phyloP scores from a whole-genome alignment of 2,329 filamentous ascomycete species.

The Hypoxylon rubiginosum region DNA sequence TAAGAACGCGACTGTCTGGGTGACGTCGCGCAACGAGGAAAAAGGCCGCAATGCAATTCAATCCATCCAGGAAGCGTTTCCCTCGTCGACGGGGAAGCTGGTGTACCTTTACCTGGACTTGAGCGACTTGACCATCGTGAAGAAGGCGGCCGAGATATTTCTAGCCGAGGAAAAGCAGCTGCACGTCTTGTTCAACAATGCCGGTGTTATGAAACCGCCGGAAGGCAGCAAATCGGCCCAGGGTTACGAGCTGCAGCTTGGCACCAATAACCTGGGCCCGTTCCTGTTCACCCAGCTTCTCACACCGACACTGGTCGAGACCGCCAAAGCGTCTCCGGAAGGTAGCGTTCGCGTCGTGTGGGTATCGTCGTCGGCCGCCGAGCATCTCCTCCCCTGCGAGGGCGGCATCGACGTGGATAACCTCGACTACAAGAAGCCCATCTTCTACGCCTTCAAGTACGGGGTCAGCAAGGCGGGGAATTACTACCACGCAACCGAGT shows the following conservation, averaged over 20 bases:
- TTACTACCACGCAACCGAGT: constrained; percentile 50
- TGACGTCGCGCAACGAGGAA: constrained; percentile 41
- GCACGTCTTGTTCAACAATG: constrained; percentile 58
- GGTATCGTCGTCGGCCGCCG: constrained; percentile 49
- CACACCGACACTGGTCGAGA: constrained; percentile 44
- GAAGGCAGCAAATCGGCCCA: constrained; percentile 53
- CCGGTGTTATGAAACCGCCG: constrained; percentile 56
- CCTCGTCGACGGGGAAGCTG: constrained; percentile 42
- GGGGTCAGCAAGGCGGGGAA: constrained; percentile 51
- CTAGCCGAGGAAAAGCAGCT: constrained; percentile 47
- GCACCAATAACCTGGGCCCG: constrained; percentile 48
- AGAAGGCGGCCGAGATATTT: constrained; percentile 38
- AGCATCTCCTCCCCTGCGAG: constrained; percentile 37
- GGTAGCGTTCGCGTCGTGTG: constrained; percentile 50
- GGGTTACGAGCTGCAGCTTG: constrained; percentile 52
- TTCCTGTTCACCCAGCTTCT: constrained; percentile 51
- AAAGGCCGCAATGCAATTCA: constrained; percentile 43
- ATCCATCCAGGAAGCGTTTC: constrained; percentile 41
- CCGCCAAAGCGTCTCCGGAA: constrained; percentile 43
- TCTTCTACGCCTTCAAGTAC: constrained; percentile 44
- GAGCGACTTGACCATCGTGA: constrained; percentile 41
- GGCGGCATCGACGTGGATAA: constrained; percentile 51
- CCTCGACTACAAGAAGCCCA: constrained; percentile 48
- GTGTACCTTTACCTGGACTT: constrained; percentile 35
- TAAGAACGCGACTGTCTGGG: constrained; percentile 46